Conservation (phyloP, 306 rosid species). For the Pyrus betulifolia region DNA sequence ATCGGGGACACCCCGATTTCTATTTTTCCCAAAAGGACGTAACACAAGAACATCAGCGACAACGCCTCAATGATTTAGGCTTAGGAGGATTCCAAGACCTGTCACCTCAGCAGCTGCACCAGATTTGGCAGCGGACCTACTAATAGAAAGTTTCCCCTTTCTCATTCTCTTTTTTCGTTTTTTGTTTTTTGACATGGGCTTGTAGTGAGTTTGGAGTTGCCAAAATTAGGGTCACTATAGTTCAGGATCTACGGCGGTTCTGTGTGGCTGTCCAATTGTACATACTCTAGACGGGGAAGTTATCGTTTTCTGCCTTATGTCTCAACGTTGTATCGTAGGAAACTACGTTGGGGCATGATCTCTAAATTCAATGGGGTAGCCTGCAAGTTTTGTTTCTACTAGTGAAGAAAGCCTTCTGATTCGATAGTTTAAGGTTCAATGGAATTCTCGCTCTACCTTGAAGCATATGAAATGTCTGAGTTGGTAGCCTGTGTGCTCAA, state of each 20-base stretch:
- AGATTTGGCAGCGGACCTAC: constrained; percentile 38
- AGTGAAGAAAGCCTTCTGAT: neutral
- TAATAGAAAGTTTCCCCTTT: neutral
- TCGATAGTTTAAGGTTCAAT: neutral
- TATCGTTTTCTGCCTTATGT: constrained; percentile 7
- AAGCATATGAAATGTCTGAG: neutral
- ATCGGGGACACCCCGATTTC: constrained; percentile 11
- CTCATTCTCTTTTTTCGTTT: neutral
- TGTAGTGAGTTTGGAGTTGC: constrained; percentile 25
- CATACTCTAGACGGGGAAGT: constrained; percentile 30
- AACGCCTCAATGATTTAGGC: constrained; percentile 3
- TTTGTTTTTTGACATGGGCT: neutral
- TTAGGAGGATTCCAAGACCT: constrained; percentile 19
- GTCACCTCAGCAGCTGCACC: constrained; percentile 33
- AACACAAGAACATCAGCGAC: constrained; percentile 28
- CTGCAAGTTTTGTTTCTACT: neutral
- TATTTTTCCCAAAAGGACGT: constrained; percentile 15
- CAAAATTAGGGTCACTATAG: constrained; percentile 16
- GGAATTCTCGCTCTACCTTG: neutral
- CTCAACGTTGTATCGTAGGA: constrained; percentile 14
- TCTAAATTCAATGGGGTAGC: constrained; percentile 5
- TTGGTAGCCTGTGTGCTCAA: constrained; percentile 20
- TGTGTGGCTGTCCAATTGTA: constrained; percentile 43
- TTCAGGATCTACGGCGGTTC: constrained; percentile 13
- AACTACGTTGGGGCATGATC: constrained; percentile 9